Percentiles rank a stretch among this genome's conserved stretches.
Conservation (phyloP, 148 eudicot genomes). For the Cornus controversa region DNA sequence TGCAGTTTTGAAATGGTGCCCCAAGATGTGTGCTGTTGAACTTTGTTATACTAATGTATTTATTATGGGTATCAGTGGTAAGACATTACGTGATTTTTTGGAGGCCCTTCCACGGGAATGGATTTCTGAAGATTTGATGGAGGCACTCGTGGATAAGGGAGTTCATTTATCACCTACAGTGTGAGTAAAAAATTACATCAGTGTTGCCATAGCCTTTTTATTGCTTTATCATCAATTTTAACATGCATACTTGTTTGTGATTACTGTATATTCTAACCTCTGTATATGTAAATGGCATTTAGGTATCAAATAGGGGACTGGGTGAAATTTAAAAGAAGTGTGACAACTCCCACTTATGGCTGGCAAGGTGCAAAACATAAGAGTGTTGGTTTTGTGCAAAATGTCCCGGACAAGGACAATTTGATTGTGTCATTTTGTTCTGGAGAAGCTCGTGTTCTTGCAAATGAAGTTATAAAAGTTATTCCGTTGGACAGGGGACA, state of each 20-base stretch:
- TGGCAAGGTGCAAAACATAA: slow-evolving; percentile 92
- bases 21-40: neutral
- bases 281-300: slow-evolving; percentile 16
- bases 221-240: neutral
- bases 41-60: slow-evolving; percentile 13
- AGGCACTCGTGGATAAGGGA: slow-evolving; percentile 75
- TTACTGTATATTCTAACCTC: neutral
- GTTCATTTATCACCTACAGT: slow-evolving; percentile 86
- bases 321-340: slow-evolving; percentile 82
- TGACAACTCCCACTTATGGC: slow-evolving; percentile 71
- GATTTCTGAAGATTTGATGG: slow-evolving; percentile 97
- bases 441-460: slow-evolving; percentile 80
- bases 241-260: slow-evolving; percentile 4
- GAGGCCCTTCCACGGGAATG: slow-evolving; percentile 99
- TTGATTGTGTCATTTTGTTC: slow-evolving; percentile 90
- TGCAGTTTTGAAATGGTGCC: neutral
- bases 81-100: slow-evolving; percentile 80
- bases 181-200: slow-evolving; percentile 43
- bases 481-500: slow-evolving; percentile 98
- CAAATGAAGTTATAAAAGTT: slow-evolving; percentile 84
- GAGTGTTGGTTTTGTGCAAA: slow-evolving; percentile 96
- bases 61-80: slow-evolving; percentile 62
- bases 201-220: slow-evolving; percentile 6
- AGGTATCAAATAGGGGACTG: slow-evolving; percentile 92
- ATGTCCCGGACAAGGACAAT: slow-evolving; percentile 77